A percentile compares a stretch with the other conserved stretches of the same genome.
Conservation (phyloP, 2,329 filamentous ascomycete species). For the Diatrype stigma region DNA sequence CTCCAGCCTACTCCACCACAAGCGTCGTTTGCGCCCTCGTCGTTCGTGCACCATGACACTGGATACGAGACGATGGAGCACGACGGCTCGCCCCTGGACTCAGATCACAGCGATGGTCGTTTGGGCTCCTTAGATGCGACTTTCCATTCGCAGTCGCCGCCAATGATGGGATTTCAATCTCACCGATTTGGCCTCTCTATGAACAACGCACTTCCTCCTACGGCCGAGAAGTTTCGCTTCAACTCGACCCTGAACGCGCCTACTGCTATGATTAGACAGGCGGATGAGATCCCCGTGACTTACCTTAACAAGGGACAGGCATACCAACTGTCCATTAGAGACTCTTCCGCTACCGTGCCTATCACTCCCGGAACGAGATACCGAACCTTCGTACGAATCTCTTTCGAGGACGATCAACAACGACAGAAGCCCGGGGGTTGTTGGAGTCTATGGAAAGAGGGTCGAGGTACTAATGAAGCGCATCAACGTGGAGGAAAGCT, state of each 20-base stretch:
- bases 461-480: slow-evolving; percentile 89
- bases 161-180: slow-evolving; percentile 55
- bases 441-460: slow-evolving; percentile 93
- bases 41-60: slow-evolving; percentile 76
- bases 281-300: slow-evolving; percentile 91
- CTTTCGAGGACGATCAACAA: slow-evolving; percentile 95
- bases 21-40: slow-evolving; percentile 67
- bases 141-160: slow-evolving; percentile 57
- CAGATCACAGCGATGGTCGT: slow-evolving; percentile 45
- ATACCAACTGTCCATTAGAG: slow-evolving; percentile 80
- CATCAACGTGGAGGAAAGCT: slow-evolving; percentile 89
- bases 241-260: slow-evolving; percentile 87
- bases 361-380: slow-evolving; percentile 64
- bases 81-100: slow-evolving; percentile 64
- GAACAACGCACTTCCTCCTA: slow-evolving; percentile 44
- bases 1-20: slow-evolving; percentile 54
- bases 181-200: slow-evolving; percentile 45
- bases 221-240: slow-evolving; percentile 76
- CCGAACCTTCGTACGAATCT: slow-evolving; percentile 88
- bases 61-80: slow-evolving; percentile 77
- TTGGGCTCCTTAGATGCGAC: slow-evolving; percentile 56
- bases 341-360: slow-evolving; percentile 63
- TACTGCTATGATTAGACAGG: slow-evolving; percentile 90
- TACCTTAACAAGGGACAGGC: slow-evolving; percentile 98
- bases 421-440: slow-evolving; percentile 75